Conservation (phyloP, 1,284 basidiomycete genomes). For the Heterobasidion occidentale region DNA sequence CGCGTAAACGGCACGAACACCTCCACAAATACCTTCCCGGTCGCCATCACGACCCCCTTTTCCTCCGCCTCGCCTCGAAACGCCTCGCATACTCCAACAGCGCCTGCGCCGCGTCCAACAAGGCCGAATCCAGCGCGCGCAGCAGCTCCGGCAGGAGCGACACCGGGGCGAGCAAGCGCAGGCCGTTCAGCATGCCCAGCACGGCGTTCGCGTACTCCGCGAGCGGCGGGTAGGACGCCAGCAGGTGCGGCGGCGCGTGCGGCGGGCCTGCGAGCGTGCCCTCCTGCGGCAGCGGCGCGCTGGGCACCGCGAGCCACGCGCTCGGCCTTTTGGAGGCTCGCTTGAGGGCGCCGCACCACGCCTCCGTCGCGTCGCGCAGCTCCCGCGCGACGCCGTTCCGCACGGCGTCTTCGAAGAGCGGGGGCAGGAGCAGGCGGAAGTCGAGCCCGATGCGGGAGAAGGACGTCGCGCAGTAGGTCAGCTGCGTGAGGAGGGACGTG, state of each 20-base stretch:
- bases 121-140: conserved; percentile 38
- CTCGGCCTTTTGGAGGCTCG: conserved; percentile 7
- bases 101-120: conserved; percentile 36
- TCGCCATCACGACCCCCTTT: conserved; percentile 13
- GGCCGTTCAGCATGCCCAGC: conserved; percentile 68
- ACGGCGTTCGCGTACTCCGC: conserved; percentile 73
- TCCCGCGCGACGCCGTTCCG: conserved; percentile 31
- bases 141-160: conserved; percentile 41
- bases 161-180: conserved; percentile 75
- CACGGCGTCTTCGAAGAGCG: conserved; percentile 59
- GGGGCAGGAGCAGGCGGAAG: conserved; percentile 61
- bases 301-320: conserved; percentile 4
- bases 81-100: conserved; percentile 17
- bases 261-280: conserved; percentile 17
- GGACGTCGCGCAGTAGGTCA: conserved; percentile 88
- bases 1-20: conserved; percentile 64
- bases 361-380: conserved; percentile 23
- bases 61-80: conserved; percentile 18
- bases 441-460: conserved; percentile 89
- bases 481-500: conserved; percentile 81
- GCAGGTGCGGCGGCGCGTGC: conserved; percentile 58
- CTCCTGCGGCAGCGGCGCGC: conserved; percentile 15
- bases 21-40: conserved; percentile 37
- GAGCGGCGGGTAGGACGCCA: conserved; percentile 73
- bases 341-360: background rate